Conservation (phyloP, 139 green algal species). For the Micromonas pusilla region DNA sequence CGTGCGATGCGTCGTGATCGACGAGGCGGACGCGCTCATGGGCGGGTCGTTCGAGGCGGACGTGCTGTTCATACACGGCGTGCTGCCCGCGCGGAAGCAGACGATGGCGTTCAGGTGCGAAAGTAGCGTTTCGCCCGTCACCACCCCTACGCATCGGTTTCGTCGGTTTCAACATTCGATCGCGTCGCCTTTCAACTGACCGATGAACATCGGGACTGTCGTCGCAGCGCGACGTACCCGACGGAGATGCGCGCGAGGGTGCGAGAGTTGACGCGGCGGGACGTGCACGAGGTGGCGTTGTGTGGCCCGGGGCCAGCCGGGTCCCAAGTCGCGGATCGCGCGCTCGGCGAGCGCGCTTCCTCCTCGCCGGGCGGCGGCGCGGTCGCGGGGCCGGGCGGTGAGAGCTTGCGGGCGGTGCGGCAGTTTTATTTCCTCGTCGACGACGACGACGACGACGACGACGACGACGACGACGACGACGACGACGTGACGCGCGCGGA, state of each 20-base stretch:
- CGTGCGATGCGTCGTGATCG: conserved; percentile 12
- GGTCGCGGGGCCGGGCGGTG: no score
- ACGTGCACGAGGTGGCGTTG: no score
- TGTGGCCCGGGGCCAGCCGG: no score
- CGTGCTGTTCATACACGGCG: conserved; percentile 8
- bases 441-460: neutral
- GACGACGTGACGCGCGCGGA: neutral
- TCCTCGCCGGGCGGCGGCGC: no score
- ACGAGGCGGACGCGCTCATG: conserved; percentile 27
- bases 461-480: neutral
- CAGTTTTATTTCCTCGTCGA: conserved; percentile 7
- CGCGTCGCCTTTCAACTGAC: no score
- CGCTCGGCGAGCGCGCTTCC: no score
- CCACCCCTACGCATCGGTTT: no score
- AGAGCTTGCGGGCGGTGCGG: conserved; percentile 9
- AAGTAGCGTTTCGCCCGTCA: no score
- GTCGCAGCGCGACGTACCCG: conserved; percentile 28
- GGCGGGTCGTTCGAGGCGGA: neutral
- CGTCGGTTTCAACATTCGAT: no score
- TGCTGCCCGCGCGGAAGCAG: conserved; percentile 24
- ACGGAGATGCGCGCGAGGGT: neutral
- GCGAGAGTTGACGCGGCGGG: conserved; percentile 9
- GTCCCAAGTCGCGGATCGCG: no score
- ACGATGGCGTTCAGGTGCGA: conserved; percentile 28
- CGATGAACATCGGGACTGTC: no score